Evolutionary conservation across 768 basidiomycete species (phyloP).

Genomic region (Asterophora lycoperdoides): DNA sequence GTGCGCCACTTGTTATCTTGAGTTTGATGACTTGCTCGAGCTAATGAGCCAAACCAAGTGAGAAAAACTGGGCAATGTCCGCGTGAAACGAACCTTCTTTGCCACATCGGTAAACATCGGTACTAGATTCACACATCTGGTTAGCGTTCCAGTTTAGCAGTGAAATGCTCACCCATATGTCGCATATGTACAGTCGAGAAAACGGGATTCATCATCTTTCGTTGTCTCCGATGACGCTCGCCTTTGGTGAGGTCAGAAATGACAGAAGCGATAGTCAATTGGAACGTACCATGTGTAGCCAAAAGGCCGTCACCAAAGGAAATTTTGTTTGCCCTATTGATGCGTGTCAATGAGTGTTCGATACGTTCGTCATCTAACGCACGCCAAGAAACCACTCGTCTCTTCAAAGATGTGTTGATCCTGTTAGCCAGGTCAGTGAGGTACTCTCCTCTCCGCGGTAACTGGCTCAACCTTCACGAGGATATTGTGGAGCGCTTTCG

Average conservation of each 20-base stretch:
- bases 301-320: slow-evolving; percentile 13
- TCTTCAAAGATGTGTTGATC: slow-evolving; percentile 16
- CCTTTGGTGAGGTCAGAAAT: background rate
- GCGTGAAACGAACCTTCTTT: slow-evolving; percentile 9
- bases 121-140: background rate
- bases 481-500: slow-evolving; percentile 15
- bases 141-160: no score
- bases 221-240: slow-evolving; percentile 14
- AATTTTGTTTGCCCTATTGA: slow-evolving; percentile 1
- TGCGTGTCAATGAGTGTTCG: background rate
- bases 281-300: slow-evolving; percentile 10
- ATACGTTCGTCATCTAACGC: background rate
- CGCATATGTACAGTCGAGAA: slow-evolving; percentile 19
- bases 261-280: background rate
- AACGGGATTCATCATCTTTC: slow-evolving; percentile 18
- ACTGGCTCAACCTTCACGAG: slow-evolving; percentile 9
- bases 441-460: background rate
- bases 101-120: slow-evolving; percentile 17
- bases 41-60: background rate
- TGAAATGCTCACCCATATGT: slow-evolving; percentile 10
- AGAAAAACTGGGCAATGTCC: background rate
- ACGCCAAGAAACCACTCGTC: slow-evolving; percentile 12
- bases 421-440: background rate
- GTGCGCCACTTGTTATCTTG: slow-evolving; percentile 6
- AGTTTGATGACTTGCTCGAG: slow-evolving; percentile 1